Evolutionary conservation across 208 protist genomes (phyloP), one percentile per base, ranked within the genome.

Genomic region (Wallacemonas sp.): DNA sequence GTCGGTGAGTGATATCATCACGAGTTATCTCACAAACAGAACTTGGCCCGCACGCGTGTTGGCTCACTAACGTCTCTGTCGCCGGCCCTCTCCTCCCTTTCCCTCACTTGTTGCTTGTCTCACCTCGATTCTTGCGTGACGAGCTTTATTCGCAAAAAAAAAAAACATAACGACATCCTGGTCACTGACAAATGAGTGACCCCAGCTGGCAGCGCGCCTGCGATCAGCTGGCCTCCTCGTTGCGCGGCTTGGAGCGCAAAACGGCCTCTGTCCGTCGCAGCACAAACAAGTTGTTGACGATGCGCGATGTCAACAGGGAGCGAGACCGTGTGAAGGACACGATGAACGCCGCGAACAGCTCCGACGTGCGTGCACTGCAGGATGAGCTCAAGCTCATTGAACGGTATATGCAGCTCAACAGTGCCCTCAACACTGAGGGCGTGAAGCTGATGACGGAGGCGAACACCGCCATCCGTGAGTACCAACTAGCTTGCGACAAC

Each of bases 401-500:
- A 57, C 76, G 78, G 22, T 89, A 85, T 33, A 91, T 94, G 36
- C 68, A 84, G 21, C 66, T 91, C 26, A 77, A 91, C 76, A 79
- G 88, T 15, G 59, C 63, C 1, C 67, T 89, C 19, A 83, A 72
- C 19, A 77, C 66, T 1, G 80, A 90, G 65, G 87, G 87, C 1
- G 60, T 84, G 4, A 87, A 91, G 67, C 81, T 94, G 33, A 89
- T 82, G 38, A 82, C 78, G 13, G 91, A 93, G 36, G 85, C 87
- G 2, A 66, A 94, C 52, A 53, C 50, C 2, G 64, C 75, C 21
- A 39, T 96, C n/a, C 63, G 86, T 24, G 73, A 81, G 9, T 96
- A 93, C 63, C 79, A 91, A 63, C 63, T 65, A 12, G 74, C 84
- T 26, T 93, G 91, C 60, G 89, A 93, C 45, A 69, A 73, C 6